Base-by-base conservation (phyloP, 805 yeast genomes). In the Candida railenensis region DNA sequence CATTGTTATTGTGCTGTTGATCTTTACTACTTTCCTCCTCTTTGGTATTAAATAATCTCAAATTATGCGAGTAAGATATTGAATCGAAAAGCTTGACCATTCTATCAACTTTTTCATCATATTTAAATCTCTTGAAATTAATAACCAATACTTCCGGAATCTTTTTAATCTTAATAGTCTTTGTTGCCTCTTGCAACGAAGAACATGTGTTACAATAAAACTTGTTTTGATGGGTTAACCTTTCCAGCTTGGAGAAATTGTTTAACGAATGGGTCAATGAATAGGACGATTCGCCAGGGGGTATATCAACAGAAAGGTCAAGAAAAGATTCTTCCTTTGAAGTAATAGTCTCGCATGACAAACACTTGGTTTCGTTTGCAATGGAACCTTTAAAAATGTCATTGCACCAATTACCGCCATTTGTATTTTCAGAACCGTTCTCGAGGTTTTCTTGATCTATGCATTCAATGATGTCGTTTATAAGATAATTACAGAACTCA, bases 201-300 rank as follows among this genome's bases (percentile, higher is more conserved):
- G 86, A 84, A 59, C 99, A 94, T 16, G 78, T 77, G 61, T 92
- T 96, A 67, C 99, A 94, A 61, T 88, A 87, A 61, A 92, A 94
- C 69, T 94, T 94, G 67, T 94, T 92, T 37, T 87, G 81, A 42
- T 87, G 96, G 37, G 84, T 83, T 45, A 94, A 74, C 71, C 89
- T 82, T 62, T 94, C 99, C 61, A 84, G 83, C 46, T 87, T 88
- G 5, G 91, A 84, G 57, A 90, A 94, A 65, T 87, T 87, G 48
- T 83, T 81, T 46, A 91, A 69, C 50, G 94, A 87, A 47, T 86
- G 80, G n/a, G 86, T 81, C 43, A 90, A 77, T 2, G 90, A 82
- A 37, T 85, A 80, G 1, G 74, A 59, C 44, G 71, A 61, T 33
- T 63, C 64, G 51, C 88, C 81, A 12, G 81, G 83, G 30, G 85